Evolutionary conservation across 2,329 filamentous ascomycete genomes (phyloP).

Genomic region (Mariannaea sp.): DNA sequence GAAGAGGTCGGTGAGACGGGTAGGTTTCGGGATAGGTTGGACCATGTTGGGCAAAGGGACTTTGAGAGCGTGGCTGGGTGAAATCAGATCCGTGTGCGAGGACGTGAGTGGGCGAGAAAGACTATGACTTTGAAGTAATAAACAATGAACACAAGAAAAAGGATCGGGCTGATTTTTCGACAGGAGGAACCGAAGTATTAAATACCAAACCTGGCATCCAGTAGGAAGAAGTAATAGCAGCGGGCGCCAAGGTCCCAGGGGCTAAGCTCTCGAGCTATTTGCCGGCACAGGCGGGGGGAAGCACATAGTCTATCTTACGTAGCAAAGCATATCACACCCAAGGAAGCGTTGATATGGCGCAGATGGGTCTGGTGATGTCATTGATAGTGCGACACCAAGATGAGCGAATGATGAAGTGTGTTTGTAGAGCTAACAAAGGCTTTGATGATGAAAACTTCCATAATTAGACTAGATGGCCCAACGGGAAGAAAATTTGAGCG

Average conservation of each 20-base stretch:
- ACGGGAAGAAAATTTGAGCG: not conserved
- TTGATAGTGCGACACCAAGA: slow-evolving; percentile 7
- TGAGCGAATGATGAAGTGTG: not conserved
- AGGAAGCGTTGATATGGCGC: not conserved
- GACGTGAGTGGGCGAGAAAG: not conserved
- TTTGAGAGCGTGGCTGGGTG: not conserved
- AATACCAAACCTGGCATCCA: too few species aligned
- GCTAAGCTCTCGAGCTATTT: not conserved
- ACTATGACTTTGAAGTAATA: not conserved
- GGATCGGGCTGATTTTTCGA: not conserved
- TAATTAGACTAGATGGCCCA: not conserved
- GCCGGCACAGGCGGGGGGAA: not conserved
- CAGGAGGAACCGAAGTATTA: not conserved
- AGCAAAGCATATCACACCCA: not conserved
- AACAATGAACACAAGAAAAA: not conserved
- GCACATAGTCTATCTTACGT: not conserved
- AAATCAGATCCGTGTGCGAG: not conserved
- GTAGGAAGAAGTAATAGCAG: not conserved
- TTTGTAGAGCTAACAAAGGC: not conserved
- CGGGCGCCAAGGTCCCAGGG: too few species aligned
- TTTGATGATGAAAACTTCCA: not conserved
- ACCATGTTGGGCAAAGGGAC: slow-evolving; percentile 50
- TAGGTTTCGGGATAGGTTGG: slow-evolving; percentile 60
- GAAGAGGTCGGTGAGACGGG: slow-evolving; percentile 68
- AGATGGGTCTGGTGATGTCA: slow-evolving; percentile 38